Evolutionary conservation across 2,329 filamentous ascomycete species (phyloP), one percentile per base, ranked within the genome.

Genomic region (Fusarium sp.): DNA sequence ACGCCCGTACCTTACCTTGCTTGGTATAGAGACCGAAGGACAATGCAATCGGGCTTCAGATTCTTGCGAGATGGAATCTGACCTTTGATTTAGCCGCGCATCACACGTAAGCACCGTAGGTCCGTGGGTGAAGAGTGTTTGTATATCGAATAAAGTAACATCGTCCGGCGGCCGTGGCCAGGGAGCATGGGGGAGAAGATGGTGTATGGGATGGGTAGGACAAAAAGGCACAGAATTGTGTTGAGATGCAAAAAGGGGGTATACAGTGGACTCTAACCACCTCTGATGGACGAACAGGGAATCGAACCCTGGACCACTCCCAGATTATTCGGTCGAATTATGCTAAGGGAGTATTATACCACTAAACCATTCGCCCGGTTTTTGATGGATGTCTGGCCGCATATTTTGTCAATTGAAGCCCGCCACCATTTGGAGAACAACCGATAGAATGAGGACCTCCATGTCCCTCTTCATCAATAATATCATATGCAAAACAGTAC

Each of bases 301-400:
- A 73, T 73, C 71, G 71, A 73, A 73, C 71, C 71, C 71, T 73
- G 71, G 71, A 73, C 71, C 71, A 73, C 71, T 73, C 71, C 71
- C 71, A 73, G 49, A 57, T 60, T 26, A 65, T 73, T 71, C 68
- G 33, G 60, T 64, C 56, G 68, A 69, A 73, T 55, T 11, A 69
- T 73, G 71, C 71, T 74, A 73, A 71, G 71, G 67, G 71, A 69
- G 71, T 73, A 72, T 67, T 73, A 73, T 73, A 73, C 71, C 70
- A 73, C 71, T 73, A 73, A 73, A 73, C 71, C 69, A 73, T 73
- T 73, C 71, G 67, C 71, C 71, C 71, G 49, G 33, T 60, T 64
- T 4, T 65, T 62, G n/a, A 33, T 66, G 6, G 7, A 0, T n/a
- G 0, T 1, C 0, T 0, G 0, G 0, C 0, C 0, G 0, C 2